Evolutionary conservation across 116 monocot species (phyloP), one percentile per base, ranked within the genome.

Genomic region (Papilionanthe hybrid): DNA sequence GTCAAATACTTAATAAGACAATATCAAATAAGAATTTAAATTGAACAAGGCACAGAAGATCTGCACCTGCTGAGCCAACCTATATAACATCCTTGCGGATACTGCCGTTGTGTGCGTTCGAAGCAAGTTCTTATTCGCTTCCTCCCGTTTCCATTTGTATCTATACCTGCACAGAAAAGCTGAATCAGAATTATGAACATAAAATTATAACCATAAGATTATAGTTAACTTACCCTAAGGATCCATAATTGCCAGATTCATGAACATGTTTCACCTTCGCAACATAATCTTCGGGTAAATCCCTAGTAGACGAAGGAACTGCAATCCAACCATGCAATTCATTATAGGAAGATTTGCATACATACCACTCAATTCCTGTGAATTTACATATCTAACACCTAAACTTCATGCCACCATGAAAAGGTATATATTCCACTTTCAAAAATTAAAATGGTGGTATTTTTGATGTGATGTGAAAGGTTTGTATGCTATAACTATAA

Each of bases 61-160:
- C 17, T 49, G 27, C 55, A 98, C 97, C 94, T 98, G 84, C 53
- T 88, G 87, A 53, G 94, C 94, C 84, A 99, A 93, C 79, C 75
- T 81, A 78, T 93, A 93, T 65, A 99, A 88, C 98, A 99, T 99
- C 90, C 95, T 91, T 76, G 95, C 89, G 60, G 98, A 99, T 80
- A 99, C 95, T 78, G 98, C 98, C 82, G 98, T 99, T 45, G 98
- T 99, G 83, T 99, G 98, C 23, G 98, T 99, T 72, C 98, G 86
- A 37, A 99, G 91, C 28, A 99, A 82, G 81, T 94, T 99, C 85
- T 99, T 99, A 28, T 94, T 88, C 73, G 94, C 94, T 85, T 99
- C 98, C 25, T 94, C 95, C 76, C 90, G 88, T 83, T 99, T 99
- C 98, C 98, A 99, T 30, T 91, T 91, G 83, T 94, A 99, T 19